Percentiles rank a stretch among this genome's conserved stretches.
Conservation (phyloP, 2,329 filamentous ascomycete genomes). For the Botryotinia calthae region DNA sequence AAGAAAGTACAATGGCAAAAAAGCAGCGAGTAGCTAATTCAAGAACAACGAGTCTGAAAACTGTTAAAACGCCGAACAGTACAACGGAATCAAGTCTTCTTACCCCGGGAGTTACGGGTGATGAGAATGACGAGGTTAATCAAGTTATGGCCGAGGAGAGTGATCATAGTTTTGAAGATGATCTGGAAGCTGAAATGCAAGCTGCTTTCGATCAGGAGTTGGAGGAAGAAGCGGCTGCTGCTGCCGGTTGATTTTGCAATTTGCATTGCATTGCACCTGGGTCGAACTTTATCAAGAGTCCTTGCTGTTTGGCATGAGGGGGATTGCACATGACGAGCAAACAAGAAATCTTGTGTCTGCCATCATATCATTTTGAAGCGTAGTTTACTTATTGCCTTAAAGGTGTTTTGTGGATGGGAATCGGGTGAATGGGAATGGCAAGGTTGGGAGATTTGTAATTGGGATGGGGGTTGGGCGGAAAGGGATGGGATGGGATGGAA, state of each 20-base stretch:
- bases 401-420: conserved; percentile 9
- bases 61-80: conserved; percentile 45
- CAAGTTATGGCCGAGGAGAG: conserved; percentile 37
- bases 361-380: not conserved
- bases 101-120: conserved; percentile 44
- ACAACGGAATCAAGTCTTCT: conserved; percentile 42
- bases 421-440: not conserved
- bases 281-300: conserved; percentile 41
- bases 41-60: conserved; percentile 48
- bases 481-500: not conserved
- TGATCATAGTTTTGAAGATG: conserved; percentile 34
- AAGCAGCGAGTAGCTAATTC: conserved; percentile 50
- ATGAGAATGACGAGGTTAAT: conserved; percentile 40
- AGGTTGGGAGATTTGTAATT: not conserved
- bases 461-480: not conserved
- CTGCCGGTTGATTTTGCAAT: not conserved
- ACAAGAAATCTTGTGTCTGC: not conserved
- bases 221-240: conserved; percentile 1
- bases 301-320: not conserved
- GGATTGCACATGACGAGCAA: not conserved
- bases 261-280: not conserved
- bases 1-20: conserved; percentile 50
- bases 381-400: not conserved
- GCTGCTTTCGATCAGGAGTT: conserved; percentile 44
- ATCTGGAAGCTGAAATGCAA: conserved; percentile 56